Base-by-base conservation (phyloP, 371 early-diverging fungal genomes). In the Batkoa obscura region DNA sequence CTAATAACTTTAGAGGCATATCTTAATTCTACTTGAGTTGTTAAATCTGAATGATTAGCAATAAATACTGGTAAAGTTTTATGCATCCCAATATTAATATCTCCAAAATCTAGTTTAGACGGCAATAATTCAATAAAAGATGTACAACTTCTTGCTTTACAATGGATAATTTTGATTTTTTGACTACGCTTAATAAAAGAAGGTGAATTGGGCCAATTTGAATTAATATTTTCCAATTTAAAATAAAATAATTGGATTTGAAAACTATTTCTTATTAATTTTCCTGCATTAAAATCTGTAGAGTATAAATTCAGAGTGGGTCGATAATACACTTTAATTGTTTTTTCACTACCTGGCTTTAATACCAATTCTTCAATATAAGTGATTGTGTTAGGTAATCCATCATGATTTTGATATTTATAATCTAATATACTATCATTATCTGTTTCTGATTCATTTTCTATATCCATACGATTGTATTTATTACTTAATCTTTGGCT, bases 1-100 rank as follows among this genome's bases (percentile, higher is more conserved):
- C 84, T 87, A 41, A 97, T 74, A 5, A 97, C 92, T 64, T 97
- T 95, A 58, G 94, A 90, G 55, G 74, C 76, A 57, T 93, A 88
- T 49, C 81, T 76, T 13, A 94, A 70, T 66, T 88, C 84, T 2
- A 96, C 86, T 4, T 74, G 78, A 0, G 91, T 90, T 3, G 83
- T 62, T 31, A 97, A 72, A 50, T 94, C 94, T 1, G 96, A 90
- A 47, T 76, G 69, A 65, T 97, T 97, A 41, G 73, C 71, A 35
- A 96, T 79, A 31, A 72, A 70, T 55, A 97, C 71, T 0, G 88
- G 86, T 54, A 83, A 59, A 2, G 90, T 86, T 66, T 90, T 94
- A 36, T 89, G 70, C 1, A 85, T 88, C 12, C 94, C 92, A 1
- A 96, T 94, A 65, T 94, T 90, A 0, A 91, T 89, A 59, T 90